phyloP scores from a whole-genome alignment of 768 basidiomycete genomes.

The Galerina sulciceps region DNA sequence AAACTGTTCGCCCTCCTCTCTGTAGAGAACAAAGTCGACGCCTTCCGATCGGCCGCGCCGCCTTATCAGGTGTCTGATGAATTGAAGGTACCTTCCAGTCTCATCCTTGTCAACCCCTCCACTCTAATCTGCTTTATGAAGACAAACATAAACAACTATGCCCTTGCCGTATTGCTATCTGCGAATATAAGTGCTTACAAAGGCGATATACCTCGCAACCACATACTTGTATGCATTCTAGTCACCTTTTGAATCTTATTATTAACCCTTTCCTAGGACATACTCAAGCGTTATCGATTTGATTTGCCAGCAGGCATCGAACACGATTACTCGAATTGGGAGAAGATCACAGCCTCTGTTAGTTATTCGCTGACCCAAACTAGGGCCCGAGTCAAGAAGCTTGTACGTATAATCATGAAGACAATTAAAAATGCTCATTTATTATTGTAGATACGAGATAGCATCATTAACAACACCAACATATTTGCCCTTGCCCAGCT shows the following conservation, averaged over 20 bases:
- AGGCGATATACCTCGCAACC: not conserved
- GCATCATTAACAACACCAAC: conserved; percentile 1
- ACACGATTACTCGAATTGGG: conserved; percentile 12
- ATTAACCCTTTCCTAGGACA: not conserved
- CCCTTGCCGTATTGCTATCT: not conserved
- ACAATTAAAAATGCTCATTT: not conserved
- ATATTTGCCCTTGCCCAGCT: conserved; percentile 9
- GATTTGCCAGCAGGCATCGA: conserved; percentile 13
- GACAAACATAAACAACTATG: not conserved
- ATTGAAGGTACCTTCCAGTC: not conserved
- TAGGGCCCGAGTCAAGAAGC: conserved; percentile 12
- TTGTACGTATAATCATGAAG: conserved; percentile 1
- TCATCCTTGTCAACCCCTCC: not conserved
- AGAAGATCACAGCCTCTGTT: conserved; percentile 4
- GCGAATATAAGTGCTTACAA: not conserved
- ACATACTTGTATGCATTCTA: not conserved
- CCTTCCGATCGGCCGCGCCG: not conserved
- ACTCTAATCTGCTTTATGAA: not conserved
- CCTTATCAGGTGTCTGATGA: not conserved
- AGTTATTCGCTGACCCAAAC: conserved; percentile 15
- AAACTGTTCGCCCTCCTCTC: not conserved
- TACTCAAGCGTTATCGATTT: conserved; percentile 7
- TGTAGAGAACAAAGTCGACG: not conserved
- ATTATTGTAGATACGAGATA: conserved; percentile 4
- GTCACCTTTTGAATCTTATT: not conserved